Conservation (phyloP, 73 alveolate genomes). For the Tetrahymena malaccensis region DNA sequence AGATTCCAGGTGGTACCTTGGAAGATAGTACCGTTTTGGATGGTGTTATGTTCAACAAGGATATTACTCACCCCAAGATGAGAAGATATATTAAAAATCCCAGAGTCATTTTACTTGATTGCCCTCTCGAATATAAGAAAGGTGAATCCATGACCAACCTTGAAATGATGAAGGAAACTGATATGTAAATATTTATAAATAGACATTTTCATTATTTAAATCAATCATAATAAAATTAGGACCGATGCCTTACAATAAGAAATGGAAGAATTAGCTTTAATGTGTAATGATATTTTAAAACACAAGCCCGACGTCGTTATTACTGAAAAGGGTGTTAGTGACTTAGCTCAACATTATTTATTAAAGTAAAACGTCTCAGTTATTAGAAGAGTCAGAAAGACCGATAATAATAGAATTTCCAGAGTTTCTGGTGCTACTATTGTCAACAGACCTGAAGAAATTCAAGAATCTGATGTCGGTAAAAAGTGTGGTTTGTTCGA, state of each 20-base stretch:
- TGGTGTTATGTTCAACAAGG: slow-evolving; percentile 99
- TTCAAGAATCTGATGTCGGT: slow-evolving; percentile 82
- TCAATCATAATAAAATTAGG: neutral
- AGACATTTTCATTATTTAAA: neutral
- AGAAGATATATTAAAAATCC: slow-evolving; percentile 91
- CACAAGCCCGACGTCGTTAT: slow-evolving; percentile 94
- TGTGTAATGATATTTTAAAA: slow-evolving; percentile 91
- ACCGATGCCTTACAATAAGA: slow-evolving; percentile 85
- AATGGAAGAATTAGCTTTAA: slow-evolving; percentile 81
- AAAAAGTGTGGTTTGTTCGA: slow-evolving; percentile 89
- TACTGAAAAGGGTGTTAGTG: slow-evolving; percentile 96
- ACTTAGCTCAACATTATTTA: slow-evolving; percentile 64
- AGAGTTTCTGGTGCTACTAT: slow-evolving; percentile 89
- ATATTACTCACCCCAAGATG: slow-evolving; percentile 98
- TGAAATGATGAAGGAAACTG: slow-evolving; percentile 97
- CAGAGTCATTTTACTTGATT: slow-evolving; percentile 95
- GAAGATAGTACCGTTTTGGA: slow-evolving; percentile 77
- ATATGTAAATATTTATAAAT: slow-evolving; percentile 62
- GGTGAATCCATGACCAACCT: slow-evolving; percentile 97
- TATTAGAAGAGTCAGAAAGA: slow-evolving; percentile 95
- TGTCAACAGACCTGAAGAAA: slow-evolving; percentile 94
- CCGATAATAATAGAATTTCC: slow-evolving; percentile 93
- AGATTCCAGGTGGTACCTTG: slow-evolving; percentile 80
- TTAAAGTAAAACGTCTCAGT: slow-evolving; percentile 68
- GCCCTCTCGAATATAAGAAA: slow-evolving; percentile 98